Base-by-base conservation (phyloP, 371 early-diverging fungal genomes). In the Synchytrium microbalum region DNA sequence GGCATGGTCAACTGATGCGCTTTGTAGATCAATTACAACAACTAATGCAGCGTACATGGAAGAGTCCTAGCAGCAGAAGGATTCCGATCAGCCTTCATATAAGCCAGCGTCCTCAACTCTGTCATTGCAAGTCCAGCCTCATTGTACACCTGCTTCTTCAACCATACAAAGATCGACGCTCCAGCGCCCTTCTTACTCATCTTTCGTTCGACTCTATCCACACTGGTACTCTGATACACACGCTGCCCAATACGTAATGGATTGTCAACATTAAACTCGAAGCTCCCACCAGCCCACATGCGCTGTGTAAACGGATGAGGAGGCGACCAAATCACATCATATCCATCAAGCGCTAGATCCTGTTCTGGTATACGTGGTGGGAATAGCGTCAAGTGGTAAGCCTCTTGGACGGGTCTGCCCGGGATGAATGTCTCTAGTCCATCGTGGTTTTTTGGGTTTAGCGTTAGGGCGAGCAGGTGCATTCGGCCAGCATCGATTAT, bases 271-370 rank as follows among this genome's bases (percentile, higher is more conserved):
- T 71, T 74, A 73, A 80, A 89, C 32, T 14, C 32, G 23, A 92
- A 74, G 16, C 71, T 69, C 2, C 92, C 93, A 10, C 92, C 91
- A 1, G 86, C 92, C 93, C 93, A 93, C 83, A 93, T 84, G 0
- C 94, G 85, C 46, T 84, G 84, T 31, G 74, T 66, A 63, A 84
- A 92, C 0, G 91, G 90, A 3, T 69, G 71, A 0, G 94, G 93
- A 0, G 93, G 93, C 0, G 84, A 76, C 62, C 86, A 86, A 5
- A 78, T 80, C 30, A 79, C 74, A 62, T 87, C 86, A 68, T 91
- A 91, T 0, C 94, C 94, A 67, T 93, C 93, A 2, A 71, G 57
- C 5, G 90, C 85, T 3, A 93, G 78, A 38, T 86, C 76, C 2
- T 52, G 52, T 64, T 91, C 91, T 23, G 75, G 75, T n/a, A 78